These are phyloP conservation scores for Diaporthe sp. DNA, from an alignment of 2,329 filamentous ascomycete species.

Conservation along the genomic window DNA sequence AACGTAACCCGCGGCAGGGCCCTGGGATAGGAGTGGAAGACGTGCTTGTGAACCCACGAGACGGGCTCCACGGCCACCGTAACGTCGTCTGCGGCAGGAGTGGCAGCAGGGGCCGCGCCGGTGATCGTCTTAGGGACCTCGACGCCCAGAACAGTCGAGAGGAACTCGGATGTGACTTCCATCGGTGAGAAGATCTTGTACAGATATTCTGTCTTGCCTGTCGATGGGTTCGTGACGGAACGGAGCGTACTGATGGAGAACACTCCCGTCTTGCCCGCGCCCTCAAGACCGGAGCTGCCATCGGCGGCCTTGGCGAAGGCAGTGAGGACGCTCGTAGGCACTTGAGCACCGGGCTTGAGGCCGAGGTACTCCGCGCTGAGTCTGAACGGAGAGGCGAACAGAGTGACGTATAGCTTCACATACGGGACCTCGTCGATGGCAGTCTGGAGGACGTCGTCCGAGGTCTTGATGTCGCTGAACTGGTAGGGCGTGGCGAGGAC, in stretches of 20 bases:
- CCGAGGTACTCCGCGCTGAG: constrained; percentile 82
- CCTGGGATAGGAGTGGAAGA: constrained; percentile 89
- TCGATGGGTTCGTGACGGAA: constrained; percentile 72
- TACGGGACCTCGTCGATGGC: constrained; percentile 87
- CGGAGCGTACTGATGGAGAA: constrained; percentile 86
- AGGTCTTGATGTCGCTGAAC: constrained; percentile 77
- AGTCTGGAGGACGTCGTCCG: constrained; percentile 76
- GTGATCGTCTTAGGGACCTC: constrained; percentile 57
- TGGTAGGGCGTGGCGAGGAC: constrained; percentile 89
- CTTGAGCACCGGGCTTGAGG: constrained; percentile 66
- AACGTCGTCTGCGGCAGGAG: constrained; percentile 47
- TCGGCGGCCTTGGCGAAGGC: constrained; percentile 77
- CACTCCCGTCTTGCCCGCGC: constrained; percentile 82
- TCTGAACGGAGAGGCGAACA: constrained; percentile 84
- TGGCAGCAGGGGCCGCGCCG: constrained; percentile 34
- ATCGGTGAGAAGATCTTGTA: constrained; percentile 77
- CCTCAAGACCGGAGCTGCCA: constrained; percentile 63
- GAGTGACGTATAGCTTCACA: constrained; percentile 87
- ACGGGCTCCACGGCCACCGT: constrained; percentile 63
- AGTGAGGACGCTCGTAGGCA: constrained; percentile 85
- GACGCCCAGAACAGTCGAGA: constrained; percentile 66
- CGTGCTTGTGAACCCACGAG: constrained; percentile 82
- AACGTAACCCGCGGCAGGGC: constrained; percentile 89
- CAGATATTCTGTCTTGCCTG: constrained; percentile 66
- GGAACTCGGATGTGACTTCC: constrained; percentile 65